Percentiles rank a stretch among this genome's conserved stretches.
phyloP scores from a whole-genome alignment of 2,329 filamentous ascomycete genomes.

The Apiospora arundinis region DNA sequence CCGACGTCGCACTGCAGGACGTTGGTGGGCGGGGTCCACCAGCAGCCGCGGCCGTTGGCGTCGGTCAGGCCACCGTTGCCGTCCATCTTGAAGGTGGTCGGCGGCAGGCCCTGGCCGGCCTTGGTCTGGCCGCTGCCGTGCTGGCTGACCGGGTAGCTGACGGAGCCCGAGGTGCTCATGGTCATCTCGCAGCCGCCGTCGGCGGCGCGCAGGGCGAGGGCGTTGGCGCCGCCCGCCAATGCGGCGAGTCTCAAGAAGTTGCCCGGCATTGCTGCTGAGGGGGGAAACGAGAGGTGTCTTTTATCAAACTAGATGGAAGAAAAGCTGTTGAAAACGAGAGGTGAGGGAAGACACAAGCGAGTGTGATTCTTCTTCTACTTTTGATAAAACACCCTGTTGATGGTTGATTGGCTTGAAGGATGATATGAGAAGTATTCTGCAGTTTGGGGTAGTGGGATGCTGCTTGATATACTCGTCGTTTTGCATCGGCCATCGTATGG shows the following conservation, averaged over 20 bases:
- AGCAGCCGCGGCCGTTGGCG: conserved; percentile 63
- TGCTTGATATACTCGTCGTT: conserved; percentile 8
- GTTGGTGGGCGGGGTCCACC: conserved; percentile 64
- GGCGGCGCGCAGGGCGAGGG: background rate
- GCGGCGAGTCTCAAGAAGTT: conserved; percentile 14
- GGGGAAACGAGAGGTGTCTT: background rate
- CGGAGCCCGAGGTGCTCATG: conserved; percentile 7
- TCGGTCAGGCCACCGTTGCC: conserved; percentile 60
- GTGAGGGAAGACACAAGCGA: conserved; percentile 8
- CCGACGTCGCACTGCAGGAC: conserved; percentile 69
- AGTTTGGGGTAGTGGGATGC: background rate
- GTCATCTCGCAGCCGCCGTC: conserved; percentile 1
- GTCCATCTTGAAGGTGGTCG: conserved; percentile 61
- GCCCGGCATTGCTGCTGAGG: background rate
- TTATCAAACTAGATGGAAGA: background rate
- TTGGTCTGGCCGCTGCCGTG: conserved; percentile 67
- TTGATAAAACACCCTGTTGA: background rate
- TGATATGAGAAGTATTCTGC: background rate
- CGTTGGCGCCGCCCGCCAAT: conserved; percentile 16
- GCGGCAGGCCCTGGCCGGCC: conserved; percentile 55
- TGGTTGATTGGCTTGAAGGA: background rate
- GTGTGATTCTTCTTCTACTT: background rate
- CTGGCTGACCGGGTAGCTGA: conserved; percentile 55
- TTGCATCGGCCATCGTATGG: background rate
- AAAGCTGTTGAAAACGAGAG: background rate